Evolutionary conservation across 768 basidiomycete species (phyloP), one percentile per base, ranked within the genome.

Genomic region (Russula brevipes): DNA sequence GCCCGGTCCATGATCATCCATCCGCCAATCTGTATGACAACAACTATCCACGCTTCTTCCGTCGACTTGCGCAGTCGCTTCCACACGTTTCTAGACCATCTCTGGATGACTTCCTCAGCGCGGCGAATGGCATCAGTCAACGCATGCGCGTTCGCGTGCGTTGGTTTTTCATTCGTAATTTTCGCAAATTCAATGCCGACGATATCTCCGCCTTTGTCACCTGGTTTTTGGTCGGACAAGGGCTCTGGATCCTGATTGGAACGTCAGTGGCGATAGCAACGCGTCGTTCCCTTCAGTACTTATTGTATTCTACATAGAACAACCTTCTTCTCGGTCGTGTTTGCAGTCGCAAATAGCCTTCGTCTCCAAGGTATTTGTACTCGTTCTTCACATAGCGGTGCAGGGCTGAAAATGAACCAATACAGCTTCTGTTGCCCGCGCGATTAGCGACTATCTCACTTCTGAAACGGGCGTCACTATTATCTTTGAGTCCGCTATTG

Each of bases 401-500:
- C 45, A 53, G 38, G 8, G 9, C 36, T 47, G 61, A 61, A 47
- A 53, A 39, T 39, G 52, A 57, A 16, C 31, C 61, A 24, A 53
- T 41, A 59, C 72, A 91, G 93, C 87, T 70, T 89, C 87, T 69
- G 81, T 98, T 41, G 97, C 96, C 10, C 82, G 85, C 39, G 85
- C 84, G 7, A 88, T 98, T 53, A 96, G 94, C 66, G 87, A 94
- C 73, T 95, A 98, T 72, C 77, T 99, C 61, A 98, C 97, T 5
- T 80, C 88, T 0, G 90, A 94, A 72, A 97, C 95, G 0, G 97
- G 97, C 2, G 86, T 96, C 46, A 94, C 87, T 14, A 87, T 99
- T 68, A 90, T 96, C 57, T 98, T 98, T 73, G 97, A 99, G 74
- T 94, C 91, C 5, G 97, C 97, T 36, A 95, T 98, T 69, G 95